Percentiles rank a stretch among this genome's conserved stretches.
Conservation (phyloP, 345 rosid species). For the Rhizophora mangle region DNA sequence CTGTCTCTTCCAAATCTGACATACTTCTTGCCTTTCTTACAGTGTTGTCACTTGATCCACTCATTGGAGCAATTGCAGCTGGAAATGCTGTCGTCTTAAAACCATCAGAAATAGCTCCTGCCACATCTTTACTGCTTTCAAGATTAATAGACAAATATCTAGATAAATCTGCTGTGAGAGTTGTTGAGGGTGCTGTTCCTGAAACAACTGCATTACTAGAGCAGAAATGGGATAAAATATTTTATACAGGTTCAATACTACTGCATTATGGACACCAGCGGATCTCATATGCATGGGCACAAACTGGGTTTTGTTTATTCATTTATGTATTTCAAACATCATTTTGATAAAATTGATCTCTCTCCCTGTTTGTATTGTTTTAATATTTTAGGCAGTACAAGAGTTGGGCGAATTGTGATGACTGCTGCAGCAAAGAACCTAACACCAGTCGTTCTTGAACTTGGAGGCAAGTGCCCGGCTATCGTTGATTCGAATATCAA, state of each 20-base stretch:
- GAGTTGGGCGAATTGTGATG: constrained; percentile 52
- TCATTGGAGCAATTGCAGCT: constrained; percentile 63
- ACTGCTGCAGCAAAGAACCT: constrained; percentile 58
- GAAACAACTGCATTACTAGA: constrained; percentile 33
- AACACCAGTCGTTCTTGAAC: constrained; percentile 50
- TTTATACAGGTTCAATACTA: constrained; percentile 42
- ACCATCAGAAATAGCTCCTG: constrained; percentile 58
- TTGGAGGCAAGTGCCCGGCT: constrained; percentile 59
- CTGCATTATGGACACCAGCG: too few species aligned
- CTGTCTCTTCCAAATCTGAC: neutral
- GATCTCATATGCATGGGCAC: neutral
- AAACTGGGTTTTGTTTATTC: neutral
- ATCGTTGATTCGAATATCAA: constrained; percentile 44
- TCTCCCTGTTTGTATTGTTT: neutral
- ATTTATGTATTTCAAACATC: neutral
- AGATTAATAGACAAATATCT: constrained; percentile 34
- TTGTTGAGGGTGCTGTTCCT: constrained; percentile 45
- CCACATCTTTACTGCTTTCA: constrained; percentile 41
- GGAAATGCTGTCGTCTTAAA: constrained; percentile 54
- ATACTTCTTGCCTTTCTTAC: neutral
- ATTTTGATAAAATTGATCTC: neutral
- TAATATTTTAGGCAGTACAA: constrained; percentile 32
- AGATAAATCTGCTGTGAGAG: constrained; percentile 33
- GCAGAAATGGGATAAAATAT: constrained; percentile 54
- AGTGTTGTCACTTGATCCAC: constrained; percentile 77